A percentile compares a stretch with the other conserved stretches of the same genome.
Evolutionary conservation across 129 eudicot genomes (phyloP).

Genomic region (Flaveria trinervia): DNA sequence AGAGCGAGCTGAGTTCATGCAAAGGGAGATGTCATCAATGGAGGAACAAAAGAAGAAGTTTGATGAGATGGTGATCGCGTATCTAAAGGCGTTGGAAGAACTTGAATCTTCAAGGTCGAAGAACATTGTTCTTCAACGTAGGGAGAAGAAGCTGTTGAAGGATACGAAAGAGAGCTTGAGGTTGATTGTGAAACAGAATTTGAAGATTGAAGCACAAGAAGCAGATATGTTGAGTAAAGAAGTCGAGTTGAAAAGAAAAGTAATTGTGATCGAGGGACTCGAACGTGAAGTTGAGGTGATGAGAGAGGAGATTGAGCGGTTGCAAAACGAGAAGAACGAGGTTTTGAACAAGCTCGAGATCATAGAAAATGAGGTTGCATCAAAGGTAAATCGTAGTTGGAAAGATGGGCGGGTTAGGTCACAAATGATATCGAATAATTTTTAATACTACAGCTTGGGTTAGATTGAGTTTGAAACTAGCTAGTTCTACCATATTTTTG

Average conservation of each 20-base stretch:
- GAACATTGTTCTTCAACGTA: conserved; percentile 44
- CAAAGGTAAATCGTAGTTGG: conserved; percentile 37
- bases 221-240: conserved; percentile 35
- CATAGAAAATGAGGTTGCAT: conserved; percentile 38
- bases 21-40: conserved; percentile 45
- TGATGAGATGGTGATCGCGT: conserved; percentile 48
- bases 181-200: conserved; percentile 31
- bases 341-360: conserved; percentile 41
- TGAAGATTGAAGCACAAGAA: conserved; percentile 45
- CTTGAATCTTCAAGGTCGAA: conserved; percentile 41
- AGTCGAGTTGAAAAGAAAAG: too few relatives aligned
- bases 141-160: conserved; percentile 48
- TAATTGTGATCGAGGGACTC: conserved; percentile 30
- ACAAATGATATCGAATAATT: not conserved
- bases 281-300: conserved; percentile 47
- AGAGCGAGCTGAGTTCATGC: conserved; percentile 48
- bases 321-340: conserved; percentile 51
- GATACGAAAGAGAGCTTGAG: conserved; percentile 33
- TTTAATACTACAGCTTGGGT: not conserved
- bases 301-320: conserved; percentile 27
- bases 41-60: conserved; percentile 54
- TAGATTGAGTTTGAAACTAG: not conserved
- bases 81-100: conserved; percentile 37
- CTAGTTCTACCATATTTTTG: not conserved
- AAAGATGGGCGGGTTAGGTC: not conserved